A percentile compares a stretch with the other conserved stretches of the same genome.
These are phyloP conservation scores for Candida corydali DNA, from an alignment of 805 yeast genomes.

Conservation along the genomic window DNA sequence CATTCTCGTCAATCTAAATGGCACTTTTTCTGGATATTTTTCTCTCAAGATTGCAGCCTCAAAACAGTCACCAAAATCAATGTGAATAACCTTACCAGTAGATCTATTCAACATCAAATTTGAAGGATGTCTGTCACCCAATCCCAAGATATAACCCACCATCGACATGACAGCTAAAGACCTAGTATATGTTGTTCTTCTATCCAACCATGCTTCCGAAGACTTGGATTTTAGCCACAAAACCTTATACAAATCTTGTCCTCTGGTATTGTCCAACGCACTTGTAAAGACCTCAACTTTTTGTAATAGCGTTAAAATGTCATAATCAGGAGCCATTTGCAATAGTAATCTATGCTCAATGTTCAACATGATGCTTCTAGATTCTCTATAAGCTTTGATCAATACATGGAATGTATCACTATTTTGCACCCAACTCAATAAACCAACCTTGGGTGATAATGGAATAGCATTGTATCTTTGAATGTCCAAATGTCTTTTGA, in stretches of 20 bases:
- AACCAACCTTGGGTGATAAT: constrained; percentile 92
- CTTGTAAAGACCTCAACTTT: constrained; percentile 96
- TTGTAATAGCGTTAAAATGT: constrained; percentile 79
- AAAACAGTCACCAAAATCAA: constrained; percentile 98
- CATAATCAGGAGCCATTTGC: constrained; percentile 98
- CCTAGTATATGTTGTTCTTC: constrained; percentile 93
- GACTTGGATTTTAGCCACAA: constrained; percentile 95
- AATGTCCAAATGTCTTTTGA: constrained; percentile 90
- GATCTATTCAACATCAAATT: constrained; percentile 91
- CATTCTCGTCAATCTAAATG: constrained; percentile 95
- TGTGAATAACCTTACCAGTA: constrained; percentile 94
- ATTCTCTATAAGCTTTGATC: constrained; percentile 88
- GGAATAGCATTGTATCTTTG: constrained; percentile 94
- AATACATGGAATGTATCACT: constrained; percentile 94
- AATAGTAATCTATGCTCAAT: constrained; percentile 94
- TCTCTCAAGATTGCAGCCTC: constrained; percentile 97
- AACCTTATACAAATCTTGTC: constrained; percentile 93
- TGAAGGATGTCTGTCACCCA: constrained; percentile 98
- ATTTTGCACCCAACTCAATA: constrained; percentile 96
- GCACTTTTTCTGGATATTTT: constrained; percentile 97
- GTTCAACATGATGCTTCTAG: constrained; percentile 81
- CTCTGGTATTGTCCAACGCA: constrained; percentile 91
- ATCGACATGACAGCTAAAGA: constrained; percentile 98
- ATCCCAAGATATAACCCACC: constrained; percentile 95
- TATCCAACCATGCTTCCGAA: constrained; percentile 95